Percentiles rank a stretch among this genome's conserved stretches.
These are phyloP conservation scores for Madurella fahalii DNA, from an alignment of 2,329 filamentous ascomycete genomes.

Conservation along the genomic window DNA sequence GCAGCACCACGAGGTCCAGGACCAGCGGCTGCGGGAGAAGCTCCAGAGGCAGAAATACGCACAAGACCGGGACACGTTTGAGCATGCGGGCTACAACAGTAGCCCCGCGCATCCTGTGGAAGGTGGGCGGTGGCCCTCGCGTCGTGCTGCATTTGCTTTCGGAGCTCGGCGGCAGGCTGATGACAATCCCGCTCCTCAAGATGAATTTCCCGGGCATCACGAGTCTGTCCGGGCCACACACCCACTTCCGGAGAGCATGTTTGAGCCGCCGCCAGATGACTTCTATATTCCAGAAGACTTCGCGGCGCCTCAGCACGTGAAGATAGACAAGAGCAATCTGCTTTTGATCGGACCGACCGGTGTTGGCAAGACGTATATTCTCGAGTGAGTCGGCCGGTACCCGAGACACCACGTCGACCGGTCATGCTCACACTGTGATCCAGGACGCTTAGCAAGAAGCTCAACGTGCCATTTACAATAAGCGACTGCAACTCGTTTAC, in stretches of 20 bases:
- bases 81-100: conserved; percentile 29
- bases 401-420: background rate
- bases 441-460: conserved; percentile 82
- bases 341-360: conserved; percentile 87
- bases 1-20: conserved; percentile 69
- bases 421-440: background rate
- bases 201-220: conserved; percentile 52
- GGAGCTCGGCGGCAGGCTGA: conserved; percentile 31
- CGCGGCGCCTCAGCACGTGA: conserved; percentile 48
- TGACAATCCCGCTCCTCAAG: conserved; percentile 36
- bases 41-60: conserved; percentile 66
- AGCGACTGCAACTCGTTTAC: conserved; percentile 95
- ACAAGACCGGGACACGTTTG: conserved; percentile 59
- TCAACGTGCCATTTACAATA: conserved; percentile 95
- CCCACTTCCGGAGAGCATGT: conserved; percentile 32
- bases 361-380: conserved; percentile 93
- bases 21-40: conserved; percentile 57
- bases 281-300: conserved; percentile 49
- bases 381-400: conserved; percentile 50
- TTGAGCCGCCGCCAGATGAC: conserved; percentile 31
- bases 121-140: conserved; percentile 50
- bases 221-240: conserved; percentile 44
- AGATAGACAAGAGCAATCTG: conserved; percentile 94
- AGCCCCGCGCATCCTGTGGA: conserved; percentile 68
- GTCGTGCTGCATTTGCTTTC: conserved; percentile 28